Conservation (phyloP, 2,329 filamentous ascomycete genomes). For the Claviceps sp. region DNA sequence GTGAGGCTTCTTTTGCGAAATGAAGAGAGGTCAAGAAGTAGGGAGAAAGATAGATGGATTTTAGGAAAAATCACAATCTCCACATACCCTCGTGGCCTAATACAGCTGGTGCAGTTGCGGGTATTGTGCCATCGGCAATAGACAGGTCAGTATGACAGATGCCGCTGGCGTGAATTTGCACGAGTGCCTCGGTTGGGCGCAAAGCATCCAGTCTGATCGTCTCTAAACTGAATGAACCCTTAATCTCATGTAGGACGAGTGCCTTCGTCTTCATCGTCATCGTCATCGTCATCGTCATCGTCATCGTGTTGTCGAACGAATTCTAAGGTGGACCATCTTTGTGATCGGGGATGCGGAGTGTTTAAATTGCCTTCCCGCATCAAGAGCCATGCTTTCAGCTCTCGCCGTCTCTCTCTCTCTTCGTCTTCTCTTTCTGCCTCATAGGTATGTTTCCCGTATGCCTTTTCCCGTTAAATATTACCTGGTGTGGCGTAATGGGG, state of each 20-base stretch:
- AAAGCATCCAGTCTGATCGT: background rate
- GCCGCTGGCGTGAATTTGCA: slow-evolving; percentile 1
- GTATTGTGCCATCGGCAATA: background rate
- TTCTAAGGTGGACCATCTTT: too few relatives aligned
- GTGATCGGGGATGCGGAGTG: too few relatives aligned
- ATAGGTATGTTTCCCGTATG: too few relatives aligned
- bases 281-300: background rate
- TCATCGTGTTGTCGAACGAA: background rate
- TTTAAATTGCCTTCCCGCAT: too few relatives aligned
- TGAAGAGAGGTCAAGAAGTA: too few relatives aligned
- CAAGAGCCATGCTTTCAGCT: too few relatives aligned
- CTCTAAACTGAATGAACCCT: background rate
- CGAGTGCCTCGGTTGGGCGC: slow-evolving; percentile 1
- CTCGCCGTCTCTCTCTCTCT: too few relatives aligned
- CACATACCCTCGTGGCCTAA: slow-evolving; percentile 1
- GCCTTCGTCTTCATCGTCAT: background rate
- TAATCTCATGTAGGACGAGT: background rate
- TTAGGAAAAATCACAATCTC: too few relatives aligned
- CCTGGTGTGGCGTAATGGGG: too few relatives aligned
- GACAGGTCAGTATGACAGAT: slow-evolving; percentile 2
- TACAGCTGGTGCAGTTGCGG: background rate
- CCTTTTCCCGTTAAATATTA: too few relatives aligned
- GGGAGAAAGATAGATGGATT: background rate
- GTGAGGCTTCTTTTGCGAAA: background rate
- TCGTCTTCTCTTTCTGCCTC: too few relatives aligned